Percentiles rank a stretch among this genome's conserved stretches.
Conservation (phyloP, 345 rosid species). For the Moringa oleifera region DNA sequence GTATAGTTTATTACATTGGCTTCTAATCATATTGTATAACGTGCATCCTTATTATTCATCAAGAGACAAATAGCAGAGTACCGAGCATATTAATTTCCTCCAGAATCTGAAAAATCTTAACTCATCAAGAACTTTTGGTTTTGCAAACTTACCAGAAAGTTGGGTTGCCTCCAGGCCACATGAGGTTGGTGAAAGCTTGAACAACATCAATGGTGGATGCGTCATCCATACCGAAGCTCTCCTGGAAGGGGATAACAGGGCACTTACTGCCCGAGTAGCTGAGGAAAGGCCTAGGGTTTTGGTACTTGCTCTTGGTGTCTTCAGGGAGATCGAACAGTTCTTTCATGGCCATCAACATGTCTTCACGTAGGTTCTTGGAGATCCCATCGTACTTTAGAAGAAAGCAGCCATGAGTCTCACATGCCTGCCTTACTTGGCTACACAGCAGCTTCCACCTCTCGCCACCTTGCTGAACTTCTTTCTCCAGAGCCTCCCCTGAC, state of each 20-base stretch:
- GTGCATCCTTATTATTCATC: no score
- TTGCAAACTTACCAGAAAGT: constrained; percentile 40
- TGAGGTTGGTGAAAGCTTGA: constrained; percentile 30
- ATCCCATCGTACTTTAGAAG: constrained; percentile 15
- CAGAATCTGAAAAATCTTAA: no score
- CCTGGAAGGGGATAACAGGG: constrained; percentile 25
- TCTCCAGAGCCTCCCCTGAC: no score
- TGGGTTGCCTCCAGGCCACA: constrained; percentile 45
- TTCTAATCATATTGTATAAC: no score
- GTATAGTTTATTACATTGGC: no score
- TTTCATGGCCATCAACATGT: constrained; percentile 20
- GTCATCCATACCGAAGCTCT: constrained; percentile 40
- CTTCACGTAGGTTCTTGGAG: constrained; percentile 10
- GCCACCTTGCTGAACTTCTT: no score
- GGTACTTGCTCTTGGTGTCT: constrained; percentile 30
- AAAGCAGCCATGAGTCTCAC: constrained; percentile 41
- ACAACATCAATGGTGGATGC: constrained; percentile 10
- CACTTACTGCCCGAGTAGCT: constrained; percentile 28
- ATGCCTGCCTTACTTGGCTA: constrained; percentile 40
- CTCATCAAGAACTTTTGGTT: no score
- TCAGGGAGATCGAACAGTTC: constrained; percentile 38
- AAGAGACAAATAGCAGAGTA: no score
- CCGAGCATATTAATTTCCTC: no score
- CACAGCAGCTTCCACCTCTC: no score
- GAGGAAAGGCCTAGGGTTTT: constrained; percentile 29